Conservation (phyloP, 1,284 basidiomycete species). For the Cryptococcus jaspeensis region DNA sequence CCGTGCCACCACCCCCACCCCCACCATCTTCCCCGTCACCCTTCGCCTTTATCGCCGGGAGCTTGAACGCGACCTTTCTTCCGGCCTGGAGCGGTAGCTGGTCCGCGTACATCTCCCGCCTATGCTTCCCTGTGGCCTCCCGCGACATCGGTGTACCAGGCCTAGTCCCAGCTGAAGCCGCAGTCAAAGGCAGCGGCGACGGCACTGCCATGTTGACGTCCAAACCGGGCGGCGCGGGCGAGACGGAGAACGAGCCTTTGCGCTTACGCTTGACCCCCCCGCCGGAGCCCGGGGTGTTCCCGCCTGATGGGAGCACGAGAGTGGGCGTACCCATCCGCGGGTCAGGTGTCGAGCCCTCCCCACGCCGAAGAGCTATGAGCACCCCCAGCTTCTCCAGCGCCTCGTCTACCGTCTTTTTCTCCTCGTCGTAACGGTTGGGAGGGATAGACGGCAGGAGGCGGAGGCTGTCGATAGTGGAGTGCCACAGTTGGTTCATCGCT, state of each 20-base stretch:
- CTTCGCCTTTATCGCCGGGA: constrained; percentile 23
- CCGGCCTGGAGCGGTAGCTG: constrained; percentile 53
- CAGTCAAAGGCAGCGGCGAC: constrained; percentile 6
- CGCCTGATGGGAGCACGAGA: neutral
- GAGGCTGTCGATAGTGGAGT: constrained; percentile 41
- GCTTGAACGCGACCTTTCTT: constrained; percentile 50
- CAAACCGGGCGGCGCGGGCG: constrained; percentile 6
- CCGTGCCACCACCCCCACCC: constrained; percentile 1
- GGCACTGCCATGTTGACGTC: constrained; percentile 16
- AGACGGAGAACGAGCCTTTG: constrained; percentile 18
- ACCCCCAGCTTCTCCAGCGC: constrained; percentile 40
- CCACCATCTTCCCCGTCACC: constrained; percentile 16
- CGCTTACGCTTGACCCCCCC: constrained; percentile 24
- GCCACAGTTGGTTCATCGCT: constrained; percentile 43
- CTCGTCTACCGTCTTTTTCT: constrained; percentile 33
- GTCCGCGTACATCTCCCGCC: constrained; percentile 33
- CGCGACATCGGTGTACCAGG: constrained; percentile 22
- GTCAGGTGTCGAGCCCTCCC: constrained; percentile 4
- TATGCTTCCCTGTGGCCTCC: constrained; percentile 20
- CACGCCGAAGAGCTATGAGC: constrained; percentile 32
- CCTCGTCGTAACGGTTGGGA: constrained; percentile 15
- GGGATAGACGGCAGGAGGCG: constrained; percentile 32
- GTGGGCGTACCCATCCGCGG: neutral
- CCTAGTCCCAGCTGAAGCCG: neutral
- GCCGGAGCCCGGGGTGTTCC: constrained; percentile 6